These are phyloP conservation scores for Salix exigua DNA, from an alignment of 345 rosid species.

Conservation along the genomic window DNA sequence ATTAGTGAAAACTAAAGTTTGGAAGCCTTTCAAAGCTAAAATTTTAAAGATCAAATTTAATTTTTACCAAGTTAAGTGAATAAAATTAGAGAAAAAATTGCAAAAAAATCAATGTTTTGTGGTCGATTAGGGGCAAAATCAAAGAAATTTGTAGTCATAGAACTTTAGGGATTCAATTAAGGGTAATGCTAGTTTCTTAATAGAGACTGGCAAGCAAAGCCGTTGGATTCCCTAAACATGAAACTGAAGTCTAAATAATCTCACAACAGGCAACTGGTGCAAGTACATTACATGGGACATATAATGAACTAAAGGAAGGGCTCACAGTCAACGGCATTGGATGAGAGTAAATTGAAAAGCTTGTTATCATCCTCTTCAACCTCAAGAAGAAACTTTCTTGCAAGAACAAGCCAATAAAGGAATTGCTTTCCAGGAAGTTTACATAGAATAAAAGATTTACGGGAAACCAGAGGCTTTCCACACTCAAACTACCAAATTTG, in stretches of 20 bases:
- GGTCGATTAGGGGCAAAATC: too few relatives aligned
- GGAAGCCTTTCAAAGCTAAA: too few relatives aligned
- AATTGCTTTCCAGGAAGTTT: constrained; percentile 25
- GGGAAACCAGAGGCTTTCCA: constrained; percentile 51
- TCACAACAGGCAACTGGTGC: background rate
- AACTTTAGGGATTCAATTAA: too few relatives aligned
- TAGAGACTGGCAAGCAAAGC: background rate
- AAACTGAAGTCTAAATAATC: background rate
- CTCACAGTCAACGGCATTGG: background rate
- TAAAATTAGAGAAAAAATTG: too few relatives aligned
- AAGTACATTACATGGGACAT: background rate
- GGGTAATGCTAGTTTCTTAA: too few relatives aligned
- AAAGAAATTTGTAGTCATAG: too few relatives aligned
- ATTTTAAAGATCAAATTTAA: too few relatives aligned
- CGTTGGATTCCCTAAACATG: background rate
- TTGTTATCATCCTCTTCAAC: background rate
- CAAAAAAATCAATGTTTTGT: too few relatives aligned
- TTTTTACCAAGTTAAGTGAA: too few relatives aligned
- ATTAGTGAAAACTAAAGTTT: too few relatives aligned
- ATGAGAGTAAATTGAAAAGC: background rate
- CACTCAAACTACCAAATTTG: constrained; percentile 25
- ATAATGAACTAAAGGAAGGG: background rate
- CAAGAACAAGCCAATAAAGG: constrained; percentile 29
- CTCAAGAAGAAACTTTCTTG: constrained; percentile 12
- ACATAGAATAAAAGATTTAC: constrained; percentile 16